phyloP scores from a whole-genome alignment of 1,284 basidiomycete genomes.

The Stygiomarasmius scandens region DNA sequence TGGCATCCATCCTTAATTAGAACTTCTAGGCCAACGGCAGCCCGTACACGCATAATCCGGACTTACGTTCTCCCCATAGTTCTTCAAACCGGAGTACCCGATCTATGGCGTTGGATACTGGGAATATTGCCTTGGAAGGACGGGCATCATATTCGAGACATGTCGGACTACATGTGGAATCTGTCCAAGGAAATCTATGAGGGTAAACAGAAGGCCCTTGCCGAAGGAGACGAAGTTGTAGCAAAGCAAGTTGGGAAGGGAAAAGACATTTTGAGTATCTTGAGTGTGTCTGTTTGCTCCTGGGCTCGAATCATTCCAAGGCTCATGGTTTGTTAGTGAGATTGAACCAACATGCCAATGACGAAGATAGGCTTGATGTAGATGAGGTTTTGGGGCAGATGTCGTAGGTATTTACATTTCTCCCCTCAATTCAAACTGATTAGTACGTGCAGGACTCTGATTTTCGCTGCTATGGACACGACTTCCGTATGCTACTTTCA shows the following conservation, averaged over 20 bases:
- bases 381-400: conserved; percentile 31
- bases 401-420: conserved; percentile 15
- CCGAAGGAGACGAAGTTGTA: not conserved
- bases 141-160: conserved; percentile 2
- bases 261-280: not conserved
- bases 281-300: not conserved
- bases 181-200: not conserved
- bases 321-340: no score
- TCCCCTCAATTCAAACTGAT: not conserved
- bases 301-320: conserved; percentile 12
- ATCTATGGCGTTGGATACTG: conserved; percentile 1
- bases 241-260: not conserved
- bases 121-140: conserved; percentile 4
- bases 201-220: not conserved
- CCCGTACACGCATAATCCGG: no score
- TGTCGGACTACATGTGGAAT: conserved; percentile 6
- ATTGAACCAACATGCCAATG: conserved; percentile 32
- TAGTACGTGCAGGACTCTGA: conserved; percentile 24
- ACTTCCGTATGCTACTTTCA: conserved; percentile 22
- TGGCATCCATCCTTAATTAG: no score
- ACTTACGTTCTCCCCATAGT: no score
- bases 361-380: conserved; percentile 30
- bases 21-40: no score
- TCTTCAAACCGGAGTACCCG: no score
- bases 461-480: conserved; percentile 34